Conservation (phyloP, 306 rosid species). For the Betula pendula region DNA sequence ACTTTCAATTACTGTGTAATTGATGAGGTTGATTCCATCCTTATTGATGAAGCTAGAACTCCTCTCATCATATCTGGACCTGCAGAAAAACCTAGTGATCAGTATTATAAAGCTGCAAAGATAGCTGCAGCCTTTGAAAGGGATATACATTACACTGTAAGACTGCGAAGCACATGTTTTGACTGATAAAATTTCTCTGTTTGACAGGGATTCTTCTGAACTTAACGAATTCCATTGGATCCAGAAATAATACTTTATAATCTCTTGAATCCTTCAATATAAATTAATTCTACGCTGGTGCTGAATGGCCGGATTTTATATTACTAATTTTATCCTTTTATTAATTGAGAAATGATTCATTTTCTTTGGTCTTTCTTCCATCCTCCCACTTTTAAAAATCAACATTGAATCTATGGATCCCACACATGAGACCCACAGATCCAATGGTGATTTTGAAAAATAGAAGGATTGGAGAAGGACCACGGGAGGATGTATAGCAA, state of each 20-base stretch:
- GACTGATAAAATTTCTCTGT: neutral
- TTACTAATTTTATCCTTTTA: neutral
- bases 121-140: slow-evolving; percentile 86
- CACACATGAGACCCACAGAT: too few species aligned
- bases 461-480: too few species aligned
- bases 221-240: neutral
- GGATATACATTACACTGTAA: slow-evolving; percentile 93
- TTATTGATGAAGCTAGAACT: slow-evolving; percentile 96
- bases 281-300: neutral
- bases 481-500: too few species aligned
- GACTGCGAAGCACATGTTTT: slow-evolving; percentile 22
- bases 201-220: neutral
- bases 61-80: slow-evolving; percentile 98
- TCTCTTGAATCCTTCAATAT: neutral
- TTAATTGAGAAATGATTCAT: too few species aligned
- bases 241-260: neutral
- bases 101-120: slow-evolving; percentile 90
- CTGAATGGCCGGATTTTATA: neutral
- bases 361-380: too few species aligned
- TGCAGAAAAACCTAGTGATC: slow-evolving; percentile 92
- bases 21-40: slow-evolving; percentile 99
- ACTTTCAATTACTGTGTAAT: slow-evolving; percentile 84
- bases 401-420: too few species aligned
- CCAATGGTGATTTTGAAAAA: too few species aligned
- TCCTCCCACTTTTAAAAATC: too few species aligned